phyloP scores from a whole-genome alignment of 169 alveolate genomes.

The Eimeria maxima region DNA sequence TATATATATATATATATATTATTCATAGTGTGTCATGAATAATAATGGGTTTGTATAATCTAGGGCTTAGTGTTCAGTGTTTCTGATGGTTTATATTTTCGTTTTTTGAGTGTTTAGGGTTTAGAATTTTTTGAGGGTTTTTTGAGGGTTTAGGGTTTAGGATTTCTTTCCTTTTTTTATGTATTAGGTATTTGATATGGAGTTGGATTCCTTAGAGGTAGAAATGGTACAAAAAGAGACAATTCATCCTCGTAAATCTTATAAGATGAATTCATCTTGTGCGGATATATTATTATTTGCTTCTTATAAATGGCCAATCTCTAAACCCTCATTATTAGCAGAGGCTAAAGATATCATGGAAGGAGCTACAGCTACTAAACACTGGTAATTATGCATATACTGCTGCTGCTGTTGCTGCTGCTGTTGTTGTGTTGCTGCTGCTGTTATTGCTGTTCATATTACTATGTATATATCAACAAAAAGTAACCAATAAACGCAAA shows the following conservation, averaged over 20 bases:
- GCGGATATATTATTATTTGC: conserved; percentile 99
- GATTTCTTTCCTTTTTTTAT: no score
- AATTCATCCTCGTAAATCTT: conserved; percentile 99
- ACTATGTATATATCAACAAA: no score
- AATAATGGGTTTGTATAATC: no score
- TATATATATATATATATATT: no score
- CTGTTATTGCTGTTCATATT: not conserved
- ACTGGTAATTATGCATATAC: conserved; percentile 82
- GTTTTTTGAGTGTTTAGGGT: not conserved
- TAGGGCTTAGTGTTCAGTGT: no score
- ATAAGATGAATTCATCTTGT: conserved; percentile 99
- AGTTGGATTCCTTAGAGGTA: conserved; percentile 98
- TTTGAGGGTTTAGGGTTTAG: conserved; percentile 16
- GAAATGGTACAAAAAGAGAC: conserved; percentile 99
- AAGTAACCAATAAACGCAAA: no score
- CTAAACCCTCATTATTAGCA: conserved; percentile 98
- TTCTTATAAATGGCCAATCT: conserved; percentile 98
- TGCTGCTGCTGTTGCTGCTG: conserved; percentile 42
- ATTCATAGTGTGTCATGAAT: no score
- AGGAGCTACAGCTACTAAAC: conserved; percentile 85
- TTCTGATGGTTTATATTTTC: no score
- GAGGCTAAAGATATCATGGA: conserved; percentile 96
- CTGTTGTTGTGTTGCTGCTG: not conserved
- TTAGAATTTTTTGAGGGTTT: no score
- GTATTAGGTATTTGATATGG: conserved; percentile 98